A percentile compares a stretch with the other conserved stretches of the same genome.
Conservation (phyloP, 1,139 yeast species). For the Tardiomyces blankii region DNA sequence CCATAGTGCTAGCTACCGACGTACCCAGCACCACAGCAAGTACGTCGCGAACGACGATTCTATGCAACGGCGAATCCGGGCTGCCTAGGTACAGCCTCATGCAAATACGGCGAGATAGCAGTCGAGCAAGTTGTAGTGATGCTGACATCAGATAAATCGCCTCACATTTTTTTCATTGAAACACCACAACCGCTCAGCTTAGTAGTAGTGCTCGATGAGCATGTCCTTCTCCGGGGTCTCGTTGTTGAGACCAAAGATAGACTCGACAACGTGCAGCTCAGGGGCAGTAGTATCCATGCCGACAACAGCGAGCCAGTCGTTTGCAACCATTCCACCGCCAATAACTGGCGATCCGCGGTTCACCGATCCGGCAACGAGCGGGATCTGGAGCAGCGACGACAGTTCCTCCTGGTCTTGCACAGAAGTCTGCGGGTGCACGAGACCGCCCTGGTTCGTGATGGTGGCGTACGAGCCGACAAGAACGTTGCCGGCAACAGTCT, state of each 20-base stretch:
- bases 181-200: conserved; percentile 3
- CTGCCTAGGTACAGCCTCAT: too few relatives aligned
- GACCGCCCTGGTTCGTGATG: conserved; percentile 93
- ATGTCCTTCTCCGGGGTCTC: conserved; percentile 31
- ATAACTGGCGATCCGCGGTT: conserved; percentile 96
- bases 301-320: conserved; percentile 95
- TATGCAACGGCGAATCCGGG: too few relatives aligned
- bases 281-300: conserved; percentile 99
- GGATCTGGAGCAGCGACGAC: conserved; percentile 90
- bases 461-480: conserved; percentile 95
- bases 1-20: too few relatives aligned
- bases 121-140: too few relatives aligned
- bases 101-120: too few relatives aligned
- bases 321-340: conserved; percentile 98
- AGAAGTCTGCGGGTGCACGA: conserved; percentile 96
- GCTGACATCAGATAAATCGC: too few relatives aligned
- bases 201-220: conserved; percentile 30
- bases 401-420: conserved; percentile 97
- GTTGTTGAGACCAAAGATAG: conserved; percentile 53
- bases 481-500: conserved; percentile 96
- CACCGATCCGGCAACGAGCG: conserved; percentile 96
- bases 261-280: conserved; percentile 91
- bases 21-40: too few relatives aligned
- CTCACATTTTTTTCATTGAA: too few relatives aligned
- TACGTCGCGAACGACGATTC: too few relatives aligned